Conservation (phyloP, 352 stramenopile species). For the Plasmopara halstedii region DNA sequence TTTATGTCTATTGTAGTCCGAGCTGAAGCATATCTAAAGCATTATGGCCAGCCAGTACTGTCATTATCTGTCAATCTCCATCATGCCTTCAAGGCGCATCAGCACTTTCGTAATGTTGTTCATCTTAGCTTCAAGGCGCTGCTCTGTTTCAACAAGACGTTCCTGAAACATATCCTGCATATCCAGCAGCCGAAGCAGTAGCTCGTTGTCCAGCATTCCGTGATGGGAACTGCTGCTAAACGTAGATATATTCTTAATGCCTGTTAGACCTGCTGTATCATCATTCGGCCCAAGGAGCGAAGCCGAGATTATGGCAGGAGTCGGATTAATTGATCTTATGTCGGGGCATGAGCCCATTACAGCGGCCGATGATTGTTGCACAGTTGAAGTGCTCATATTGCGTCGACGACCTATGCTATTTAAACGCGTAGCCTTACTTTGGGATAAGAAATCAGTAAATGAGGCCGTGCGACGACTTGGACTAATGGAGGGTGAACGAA, state of each 20-base stretch:
- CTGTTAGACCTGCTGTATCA: not conserved
- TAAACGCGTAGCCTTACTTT: conserved; percentile 13
- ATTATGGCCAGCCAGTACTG: not conserved
- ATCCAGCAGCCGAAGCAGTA: conserved; percentile 40
- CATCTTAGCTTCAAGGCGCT: conserved; percentile 59
- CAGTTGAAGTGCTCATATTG: not conserved
- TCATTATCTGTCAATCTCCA: conserved; percentile 41
- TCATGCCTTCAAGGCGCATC: conserved; percentile 46
- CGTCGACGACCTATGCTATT: conserved; percentile 5
- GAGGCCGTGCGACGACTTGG: conserved; percentile 11
- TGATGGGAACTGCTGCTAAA: conserved; percentile 5
- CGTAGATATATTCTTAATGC: conserved; percentile 1
- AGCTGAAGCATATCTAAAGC: not conserved
- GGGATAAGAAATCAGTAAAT: conserved; percentile 12
- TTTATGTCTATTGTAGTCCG: too few species aligned
- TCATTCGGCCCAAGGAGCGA: conserved; percentile 5
- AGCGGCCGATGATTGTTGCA: not conserved
- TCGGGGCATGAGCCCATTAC: not conserved
- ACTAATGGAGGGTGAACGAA: conserved; percentile 4
- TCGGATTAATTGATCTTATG: not conserved
- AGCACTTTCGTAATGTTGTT: conserved; percentile 65
- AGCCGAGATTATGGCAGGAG: not conserved
- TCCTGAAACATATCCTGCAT: conserved; percentile 59
- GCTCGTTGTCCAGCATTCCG: conserved; percentile 31
- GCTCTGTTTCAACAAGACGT: conserved; percentile 49